Evolutionary conservation across 768 basidiomycete genomes (phyloP), one percentile per base, ranked within the genome.

Genomic region (Pulveroboletus frians): DNA sequence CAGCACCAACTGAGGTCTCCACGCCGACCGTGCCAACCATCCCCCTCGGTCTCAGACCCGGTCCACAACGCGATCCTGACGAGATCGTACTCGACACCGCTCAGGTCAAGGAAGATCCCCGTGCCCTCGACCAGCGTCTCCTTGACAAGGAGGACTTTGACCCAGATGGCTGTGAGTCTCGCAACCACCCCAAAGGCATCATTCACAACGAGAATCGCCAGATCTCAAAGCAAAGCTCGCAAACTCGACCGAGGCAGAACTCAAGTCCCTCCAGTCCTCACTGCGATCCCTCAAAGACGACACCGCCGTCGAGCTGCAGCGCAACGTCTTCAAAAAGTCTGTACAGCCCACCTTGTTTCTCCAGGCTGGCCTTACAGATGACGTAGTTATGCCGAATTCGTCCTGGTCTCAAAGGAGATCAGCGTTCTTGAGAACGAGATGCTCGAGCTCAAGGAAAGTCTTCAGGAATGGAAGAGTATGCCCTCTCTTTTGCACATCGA

Each of bases 331-430:
- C 76, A 90, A 94, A 72, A 92, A 96, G 92, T 66, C 21, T 15
- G 62, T 51, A 0, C 88, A 57, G 34, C n/a, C 30, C 18, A 9
- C 30, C 14, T 29, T 21, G 3, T 11, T 17, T 1, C 23, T 45
- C 17, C 34, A 18, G 31, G 10, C 43, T 69, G 51, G 60, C 38
- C 21, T 36, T 30, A 11, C 23, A 15, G 3, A 34, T 48, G 38
- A 59, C 49, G 15, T 60, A 98, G 95, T 70, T 98, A 98, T 63
- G 89, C 93, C 39, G 92, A 98, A 65, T 98, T 98, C 64, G 90
- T 99, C 23, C 76, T 87, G 47, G 90, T 99, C 18, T 96, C 96
- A 4, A 98, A 98, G 64, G 96, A 98, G 70, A 95, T 99, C 46
- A 85, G 88, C 23, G 85, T 89, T 1, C 80, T 99, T 23, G 96